These are phyloP conservation scores for Phytophthora macrochlamydospora DNA, from an alignment of 352 stramenopile species.

Conservation along the genomic window DNA sequence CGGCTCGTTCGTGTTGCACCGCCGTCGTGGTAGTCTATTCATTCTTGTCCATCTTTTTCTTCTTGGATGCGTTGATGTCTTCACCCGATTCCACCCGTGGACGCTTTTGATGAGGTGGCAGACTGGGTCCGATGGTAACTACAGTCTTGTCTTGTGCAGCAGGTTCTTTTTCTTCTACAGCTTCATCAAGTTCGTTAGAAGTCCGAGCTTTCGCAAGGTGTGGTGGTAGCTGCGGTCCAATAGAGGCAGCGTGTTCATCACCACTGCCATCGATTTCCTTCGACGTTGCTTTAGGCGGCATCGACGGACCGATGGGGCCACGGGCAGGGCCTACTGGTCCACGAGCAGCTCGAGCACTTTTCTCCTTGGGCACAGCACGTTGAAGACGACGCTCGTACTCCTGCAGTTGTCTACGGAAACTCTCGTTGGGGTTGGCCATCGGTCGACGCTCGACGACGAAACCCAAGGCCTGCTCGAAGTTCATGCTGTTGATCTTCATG, in stretches of 20 bases:
- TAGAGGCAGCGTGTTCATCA: slow-evolving; percentile 27
- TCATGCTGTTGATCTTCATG: slow-evolving; percentile 83
- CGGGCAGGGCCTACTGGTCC: slow-evolving; percentile 25
- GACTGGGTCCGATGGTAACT: slow-evolving; percentile 29
- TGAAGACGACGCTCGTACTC: slow-evolving; percentile 57
- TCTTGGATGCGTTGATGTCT: slow-evolving; percentile 9
- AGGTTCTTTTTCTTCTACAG: neutral
- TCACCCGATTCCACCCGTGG: slow-evolving; percentile 3
- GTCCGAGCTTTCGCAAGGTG: slow-evolving; percentile 30
- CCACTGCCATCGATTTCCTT: neutral
- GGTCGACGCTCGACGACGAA: slow-evolving; percentile 60
- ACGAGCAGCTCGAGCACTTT: slow-evolving; percentile 28
- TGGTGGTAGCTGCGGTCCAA: slow-evolving; percentile 67
- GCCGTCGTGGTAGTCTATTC: neutral
- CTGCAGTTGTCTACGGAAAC: slow-evolving; percentile 68
- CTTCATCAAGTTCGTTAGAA: neutral
- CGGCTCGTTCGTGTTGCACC: too few relatives aligned
- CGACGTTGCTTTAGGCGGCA: too few relatives aligned
- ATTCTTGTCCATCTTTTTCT: slow-evolving; percentile 22
- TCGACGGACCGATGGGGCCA: neutral
- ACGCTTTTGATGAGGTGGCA: slow-evolving; percentile 38
- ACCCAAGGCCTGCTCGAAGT: slow-evolving; percentile 65
- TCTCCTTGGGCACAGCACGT: slow-evolving; percentile 27
- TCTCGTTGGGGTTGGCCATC: slow-evolving; percentile 78
- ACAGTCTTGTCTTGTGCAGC: neutral